phyloP scores from a whole-genome alignment of 2,329 filamentous ascomycete genomes.

The Alternaria metachromatica region DNA sequence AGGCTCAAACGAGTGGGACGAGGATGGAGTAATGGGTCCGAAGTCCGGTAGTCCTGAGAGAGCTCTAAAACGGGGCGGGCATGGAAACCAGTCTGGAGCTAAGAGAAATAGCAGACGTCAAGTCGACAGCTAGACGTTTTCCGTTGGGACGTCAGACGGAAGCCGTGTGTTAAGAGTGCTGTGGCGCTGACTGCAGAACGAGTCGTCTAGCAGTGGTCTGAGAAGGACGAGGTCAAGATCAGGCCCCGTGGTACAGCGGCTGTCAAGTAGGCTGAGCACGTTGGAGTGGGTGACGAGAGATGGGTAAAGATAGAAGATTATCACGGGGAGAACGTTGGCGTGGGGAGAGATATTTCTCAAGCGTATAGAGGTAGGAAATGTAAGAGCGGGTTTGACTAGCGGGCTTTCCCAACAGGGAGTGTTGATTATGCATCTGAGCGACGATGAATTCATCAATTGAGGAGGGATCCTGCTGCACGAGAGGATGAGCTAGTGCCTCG shows the following conservation, averaged over 20 bases:
- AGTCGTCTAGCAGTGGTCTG: constrained; percentile 24
- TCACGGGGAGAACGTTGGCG: constrained; percentile 15
- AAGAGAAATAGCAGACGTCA: constrained; percentile 31
- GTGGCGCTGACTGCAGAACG: constrained; percentile 35
- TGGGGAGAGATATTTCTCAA: constrained; percentile 16
- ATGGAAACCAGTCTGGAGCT: constrained; percentile 24
- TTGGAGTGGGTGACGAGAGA: constrained; percentile 12
- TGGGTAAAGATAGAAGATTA: constrained; percentile 16
- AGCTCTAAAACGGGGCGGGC: constrained; percentile 22
- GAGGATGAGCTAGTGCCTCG: constrained; percentile 42
- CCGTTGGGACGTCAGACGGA: constrained; percentile 30
- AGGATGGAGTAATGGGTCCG: constrained; percentile 23
- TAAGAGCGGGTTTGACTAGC: constrained; percentile 30
- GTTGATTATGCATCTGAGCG: constrained; percentile 43
- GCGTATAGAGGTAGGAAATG: constrained; percentile 30
- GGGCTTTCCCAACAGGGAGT: constrained; percentile 37
- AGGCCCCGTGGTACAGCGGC: constrained; percentile 21
- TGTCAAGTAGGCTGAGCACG: constrained; percentile 16
- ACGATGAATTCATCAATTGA: constrained; percentile 46
- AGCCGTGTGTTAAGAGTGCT: constrained; percentile 32
- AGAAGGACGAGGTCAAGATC: constrained; percentile 17
- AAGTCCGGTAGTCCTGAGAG: constrained; percentile 12
- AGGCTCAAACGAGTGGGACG: constrained; percentile 7
- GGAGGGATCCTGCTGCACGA: constrained; percentile 37
- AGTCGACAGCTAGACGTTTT: constrained; percentile 25